These are phyloP conservation scores for Hygrocybe coccinea DNA, from an alignment of 768 basidiomycete genomes.

Conservation along the genomic window DNA sequence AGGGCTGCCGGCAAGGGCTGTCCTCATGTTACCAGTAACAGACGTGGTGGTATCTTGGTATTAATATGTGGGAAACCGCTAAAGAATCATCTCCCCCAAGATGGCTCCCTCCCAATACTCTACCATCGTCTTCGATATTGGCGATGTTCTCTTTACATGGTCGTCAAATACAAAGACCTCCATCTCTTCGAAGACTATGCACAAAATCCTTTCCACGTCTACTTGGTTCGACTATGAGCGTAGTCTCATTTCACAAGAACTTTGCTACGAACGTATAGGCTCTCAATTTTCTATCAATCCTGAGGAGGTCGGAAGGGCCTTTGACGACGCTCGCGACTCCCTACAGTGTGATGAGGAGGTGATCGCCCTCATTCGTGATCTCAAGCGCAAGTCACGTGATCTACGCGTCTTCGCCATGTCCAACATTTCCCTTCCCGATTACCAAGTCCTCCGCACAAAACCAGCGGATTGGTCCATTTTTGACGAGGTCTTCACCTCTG, in stretches of 20 bases:
- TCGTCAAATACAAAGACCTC: conserved; percentile 41
- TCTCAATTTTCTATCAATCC: conserved; percentile 36
- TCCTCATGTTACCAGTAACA: too few species aligned
- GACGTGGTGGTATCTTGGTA: too few species aligned
- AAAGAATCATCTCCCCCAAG: background rate
- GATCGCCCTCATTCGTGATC: conserved; percentile 42
- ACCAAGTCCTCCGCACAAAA: conserved; percentile 41
- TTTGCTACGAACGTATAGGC: conserved; percentile 40
- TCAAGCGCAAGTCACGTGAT: conserved; percentile 35
- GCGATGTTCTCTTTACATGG: conserved; percentile 55
- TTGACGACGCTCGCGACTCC: conserved; percentile 46
- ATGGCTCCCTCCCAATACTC: conserved; percentile 20
- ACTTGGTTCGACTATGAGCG: conserved; percentile 55
- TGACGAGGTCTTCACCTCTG: conserved; percentile 49
- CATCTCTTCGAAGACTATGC: conserved; percentile 39
- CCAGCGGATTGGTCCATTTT: conserved; percentile 47
- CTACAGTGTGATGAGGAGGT: conserved; percentile 42
- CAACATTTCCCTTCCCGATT: conserved; percentile 54
- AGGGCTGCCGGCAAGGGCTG: too few species aligned
- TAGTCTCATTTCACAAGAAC: conserved; percentile 40
- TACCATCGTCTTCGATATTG: conserved; percentile 49
- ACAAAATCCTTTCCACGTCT: conserved; percentile 38
- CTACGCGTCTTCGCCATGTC: conserved; percentile 52
- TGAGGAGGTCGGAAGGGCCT: conserved; percentile 39
- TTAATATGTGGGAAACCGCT: background rate